These are phyloP conservation scores for Aureobasidium leucospermi DNA, from an alignment of 2,329 filamentous ascomycete species.

Conservation along the genomic window DNA sequence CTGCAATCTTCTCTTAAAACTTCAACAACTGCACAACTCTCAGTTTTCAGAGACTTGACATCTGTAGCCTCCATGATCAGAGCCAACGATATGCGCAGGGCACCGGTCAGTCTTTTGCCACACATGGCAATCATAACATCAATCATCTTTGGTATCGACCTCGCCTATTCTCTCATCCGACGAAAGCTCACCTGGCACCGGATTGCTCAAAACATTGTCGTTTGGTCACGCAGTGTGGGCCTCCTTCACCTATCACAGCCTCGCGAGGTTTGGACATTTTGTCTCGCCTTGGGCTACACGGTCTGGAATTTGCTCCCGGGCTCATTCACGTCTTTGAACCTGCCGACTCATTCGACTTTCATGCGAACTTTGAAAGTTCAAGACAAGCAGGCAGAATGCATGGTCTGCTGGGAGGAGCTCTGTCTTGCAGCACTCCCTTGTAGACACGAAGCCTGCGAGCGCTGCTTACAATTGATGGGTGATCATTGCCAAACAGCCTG, in stretches of 20 bases:
- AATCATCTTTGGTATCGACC: too few relatives aligned
- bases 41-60: too few relatives aligned
- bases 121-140: too few relatives aligned
- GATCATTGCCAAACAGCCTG: not conserved
- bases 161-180: too few relatives aligned
- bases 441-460: not conserved
- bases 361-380: not conserved
- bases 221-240: too few relatives aligned
- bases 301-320: not conserved
- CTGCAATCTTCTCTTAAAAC: too few relatives aligned
- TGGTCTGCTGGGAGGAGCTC: not conserved
- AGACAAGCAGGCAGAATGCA: not conserved
- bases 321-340: not conserved
- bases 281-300: not conserved
- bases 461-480: not conserved
- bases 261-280: not conserved
- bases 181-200: too few relatives aligned
- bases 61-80: too few relatives aligned
- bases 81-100: too few relatives aligned
- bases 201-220: too few relatives aligned
- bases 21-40: too few relatives aligned
- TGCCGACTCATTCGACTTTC: not conserved
- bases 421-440: not conserved
- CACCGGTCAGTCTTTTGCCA: too few relatives aligned
- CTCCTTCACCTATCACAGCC: not conserved